Evolutionary conservation across 331 rosid genomes (phyloP), one percentile per base, ranked within the genome.

Genomic region (Rosa hybrid): DNA sequence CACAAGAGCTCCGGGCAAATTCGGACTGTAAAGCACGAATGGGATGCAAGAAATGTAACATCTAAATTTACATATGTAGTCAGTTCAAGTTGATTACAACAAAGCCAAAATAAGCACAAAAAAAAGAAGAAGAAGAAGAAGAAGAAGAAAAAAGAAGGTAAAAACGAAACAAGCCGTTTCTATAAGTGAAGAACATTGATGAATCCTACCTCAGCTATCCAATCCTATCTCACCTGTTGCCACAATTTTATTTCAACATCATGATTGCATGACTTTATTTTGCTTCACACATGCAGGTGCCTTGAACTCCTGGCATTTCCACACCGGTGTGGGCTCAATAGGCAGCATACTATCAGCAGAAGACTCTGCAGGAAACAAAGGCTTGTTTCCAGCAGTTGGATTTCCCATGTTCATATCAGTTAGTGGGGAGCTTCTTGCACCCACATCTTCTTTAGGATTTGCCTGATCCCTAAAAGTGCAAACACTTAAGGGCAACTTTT

Each of bases 301-400:
- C 63, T 92, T 87, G 81, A 89, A 87, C 82, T 88, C 94, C 87
- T 92, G 94, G 91, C 94, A 94, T 86, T 94, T 92, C 96, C 98
- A 86, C 79, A 82, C 83, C 42, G 96, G 83, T 54, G 92, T 67
- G 46, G 96, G 87, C 84, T 91, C 94, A 49, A 87, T 76, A 49
- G 92, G 91, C 81, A 80, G 77, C 81, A 82, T 89, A 74, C 91
- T 85, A 27, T 90, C 90, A 11, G 90, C 74, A 20, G 92, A 85
- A 48, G 91, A 74, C 83, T 92, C 96, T 76, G 81, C 84, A 3
- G 90, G 84, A 82, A 88, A 90, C 89, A 83, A 82, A 21, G 89
- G 88, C 68, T 79, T 84, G 83, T 79, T 89, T 71, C 81, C 81
- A n/a, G 88, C 84, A 77, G 84, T 80, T 10, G 84, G 89, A 73